Base-by-base conservation (phyloP, 495 filamentous ascomycete genomes). In the Penicillium parvum region DNA sequence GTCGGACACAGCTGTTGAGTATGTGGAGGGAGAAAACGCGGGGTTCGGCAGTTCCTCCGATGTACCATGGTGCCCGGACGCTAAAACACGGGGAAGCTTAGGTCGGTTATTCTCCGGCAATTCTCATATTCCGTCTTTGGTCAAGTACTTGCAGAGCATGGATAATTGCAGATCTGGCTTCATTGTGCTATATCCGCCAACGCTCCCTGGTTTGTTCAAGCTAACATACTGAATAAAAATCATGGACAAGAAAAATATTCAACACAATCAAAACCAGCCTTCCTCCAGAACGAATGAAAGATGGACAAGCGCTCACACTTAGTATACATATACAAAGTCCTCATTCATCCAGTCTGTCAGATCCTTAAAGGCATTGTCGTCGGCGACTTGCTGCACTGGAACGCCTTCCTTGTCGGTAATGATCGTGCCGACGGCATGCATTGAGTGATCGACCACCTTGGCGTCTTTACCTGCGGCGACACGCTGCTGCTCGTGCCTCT, bases 311-410 rank as follows among this genome's bases (percentile, higher is more conserved):
- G n/a, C n/a, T n/a, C n/a, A n/a, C 18, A 18, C 39, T 50, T 66
- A 79, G 37, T 78, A 79, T 14, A 81, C 76, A 51, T 75, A 78
- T 17, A 80, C 74, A 48, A 79, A 80, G 30, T 80, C 75, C 50
- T 79, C 77, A 25, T 81, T 79, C 48, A 64, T 57, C 51, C 68
- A 50, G 51, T 79, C 76, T 2, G 76, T 73, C 46, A 76, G 59
- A 48, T 79, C 75, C n/a, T 66, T 66, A 51, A 73, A 72, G 7
- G 66, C 63, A 37, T 72, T 76, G 35, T 78, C 78, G n/a, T 73
- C 63, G 2, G 57, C 64, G 19, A 72, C 65, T 40, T 66, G 64
- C 27, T 63, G 52, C 21, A 70, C 56, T 40, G 72, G 66, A 15
- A 33, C 19, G 60, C 63, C 45, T 37, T 66, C 62, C 53, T 73